Conservation (phyloP, 129 eudicot genomes). For the Pulicaria dysenterica region DNA sequence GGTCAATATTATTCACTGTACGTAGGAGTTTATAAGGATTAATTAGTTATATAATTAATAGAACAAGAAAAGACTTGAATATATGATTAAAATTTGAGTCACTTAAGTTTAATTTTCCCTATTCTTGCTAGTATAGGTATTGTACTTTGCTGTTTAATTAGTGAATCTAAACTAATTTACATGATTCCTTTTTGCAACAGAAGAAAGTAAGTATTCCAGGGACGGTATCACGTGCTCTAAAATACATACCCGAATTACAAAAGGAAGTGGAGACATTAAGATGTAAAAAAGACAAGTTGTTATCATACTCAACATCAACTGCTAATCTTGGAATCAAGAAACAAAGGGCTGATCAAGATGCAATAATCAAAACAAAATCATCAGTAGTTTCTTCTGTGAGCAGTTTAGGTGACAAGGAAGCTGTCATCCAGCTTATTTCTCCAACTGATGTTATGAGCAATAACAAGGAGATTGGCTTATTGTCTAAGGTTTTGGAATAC, state of each 20-base stretch:
- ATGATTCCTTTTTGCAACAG: constrained; percentile 31
- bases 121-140: not conserved
- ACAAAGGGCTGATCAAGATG: constrained; percentile 12
- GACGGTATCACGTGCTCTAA: constrained; percentile 33
- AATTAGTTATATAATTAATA: not conserved
- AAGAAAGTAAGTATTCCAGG: constrained; percentile 46
- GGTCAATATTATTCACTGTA: too few relatives aligned
- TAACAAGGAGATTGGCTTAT: constrained; percentile 10
- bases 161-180: not conserved
- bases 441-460: constrained; percentile 27
- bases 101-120: not conserved
- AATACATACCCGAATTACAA: constrained; percentile 56
- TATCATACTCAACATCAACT: constrained; percentile 11
- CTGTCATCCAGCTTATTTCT: constrained; percentile 43
- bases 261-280: constrained; percentile 43
- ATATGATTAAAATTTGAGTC: not conserved
- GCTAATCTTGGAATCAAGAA: constrained; percentile 13
- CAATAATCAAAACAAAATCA: constrained; percentile 1
- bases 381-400: constrained; percentile 30
- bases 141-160: not conserved
- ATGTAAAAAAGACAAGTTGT: constrained; percentile 32
- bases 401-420: constrained; percentile 43
- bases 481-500: constrained; percentile 33
- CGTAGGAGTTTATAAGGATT: not conserved
- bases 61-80: not conserved